These are phyloP conservation scores for Alternaria sp. DNA, from an alignment of 2,329 filamentous ascomycete species.

Conservation along the genomic window DNA sequence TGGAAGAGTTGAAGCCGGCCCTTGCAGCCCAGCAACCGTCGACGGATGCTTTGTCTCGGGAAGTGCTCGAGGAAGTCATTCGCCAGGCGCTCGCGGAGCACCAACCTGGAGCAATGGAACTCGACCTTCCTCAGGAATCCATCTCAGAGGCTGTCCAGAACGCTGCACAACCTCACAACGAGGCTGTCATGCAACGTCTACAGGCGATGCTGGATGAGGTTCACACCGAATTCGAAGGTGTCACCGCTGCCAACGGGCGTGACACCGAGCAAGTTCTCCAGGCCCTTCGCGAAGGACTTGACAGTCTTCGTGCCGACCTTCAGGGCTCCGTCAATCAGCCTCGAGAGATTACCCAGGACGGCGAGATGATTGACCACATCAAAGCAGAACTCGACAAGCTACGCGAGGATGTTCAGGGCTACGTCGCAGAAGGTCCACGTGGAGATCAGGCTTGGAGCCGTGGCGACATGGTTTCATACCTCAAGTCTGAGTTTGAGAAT, in stretches of 20 bases:
- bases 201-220: constrained; percentile 66
- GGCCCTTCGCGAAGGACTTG: constrained; percentile 84
- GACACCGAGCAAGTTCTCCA: constrained; percentile 90
- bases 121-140: constrained; percentile 58
- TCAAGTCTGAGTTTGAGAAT: constrained; percentile 65
- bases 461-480: constrained; percentile 57
- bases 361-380: constrained; percentile 77
- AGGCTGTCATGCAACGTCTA: constrained; percentile 66
- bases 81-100: constrained; percentile 63
- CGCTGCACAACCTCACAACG: constrained; percentile 61
- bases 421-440: constrained; percentile 51
- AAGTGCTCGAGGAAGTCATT: constrained; percentile 64
- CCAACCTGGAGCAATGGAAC: constrained; percentile 49
- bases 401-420: constrained; percentile 66
- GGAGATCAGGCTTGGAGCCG: constrained; percentile 51
- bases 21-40: constrained; percentile 47
- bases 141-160: constrained; percentile 64
- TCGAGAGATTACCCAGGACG: constrained; percentile 71
- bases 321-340: constrained; percentile 80
- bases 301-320: constrained; percentile 79
- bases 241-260: constrained; percentile 76
- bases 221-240: constrained; percentile 74
- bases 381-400: constrained; percentile 68
- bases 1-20: constrained; percentile 76
- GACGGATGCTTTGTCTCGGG: constrained; percentile 57